These are phyloP conservation scores for Cyphellophora attinorum DNA, from an alignment of 2,329 filamentous ascomycete species.

Conservation along the genomic window DNA sequence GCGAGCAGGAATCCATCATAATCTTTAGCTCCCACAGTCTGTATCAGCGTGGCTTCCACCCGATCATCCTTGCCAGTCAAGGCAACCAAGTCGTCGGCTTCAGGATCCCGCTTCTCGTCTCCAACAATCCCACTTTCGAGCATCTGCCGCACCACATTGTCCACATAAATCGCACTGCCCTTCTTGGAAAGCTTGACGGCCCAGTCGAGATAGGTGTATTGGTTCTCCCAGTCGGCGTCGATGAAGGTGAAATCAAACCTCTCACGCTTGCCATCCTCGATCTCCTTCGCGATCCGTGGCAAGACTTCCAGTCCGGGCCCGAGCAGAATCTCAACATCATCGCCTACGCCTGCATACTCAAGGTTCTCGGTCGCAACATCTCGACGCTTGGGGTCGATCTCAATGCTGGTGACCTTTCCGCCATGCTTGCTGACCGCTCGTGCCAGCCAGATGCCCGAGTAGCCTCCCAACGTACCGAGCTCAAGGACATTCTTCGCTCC, in stretches of 20 bases:
- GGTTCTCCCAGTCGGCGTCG: conserved; percentile 43
- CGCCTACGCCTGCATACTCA: conserved; percentile 26
- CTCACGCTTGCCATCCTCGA: conserved; percentile 26
- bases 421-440: conserved; percentile 23
- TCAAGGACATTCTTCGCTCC: conserved; percentile 37
- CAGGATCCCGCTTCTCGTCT: too few species aligned
- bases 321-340: conserved; percentile 35
- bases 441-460: conserved; percentile 46
- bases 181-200: conserved; percentile 32
- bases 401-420: conserved; percentile 41
- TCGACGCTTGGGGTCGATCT: conserved; percentile 37
- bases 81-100: conserved; percentile 27
- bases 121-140: conserved; percentile 5
- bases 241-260: conserved; percentile 44
- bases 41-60: conserved; percentile 33
- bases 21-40: conserved; percentile 37
- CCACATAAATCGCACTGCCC: conserved; percentile 35
- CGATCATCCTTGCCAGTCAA: conserved; percentile 32
- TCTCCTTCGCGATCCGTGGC: conserved; percentile 30
- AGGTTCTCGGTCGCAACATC: conserved; percentile 40
- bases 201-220: conserved; percentile 40
- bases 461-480: conserved; percentile 47
- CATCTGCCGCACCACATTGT: conserved; percentile 42
- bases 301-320: conserved; percentile 37
- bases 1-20: conserved; percentile 38